Base-by-base conservation (phyloP, 176 grass and related monocot species). In the Cenchrus fungigraminus region DNA sequence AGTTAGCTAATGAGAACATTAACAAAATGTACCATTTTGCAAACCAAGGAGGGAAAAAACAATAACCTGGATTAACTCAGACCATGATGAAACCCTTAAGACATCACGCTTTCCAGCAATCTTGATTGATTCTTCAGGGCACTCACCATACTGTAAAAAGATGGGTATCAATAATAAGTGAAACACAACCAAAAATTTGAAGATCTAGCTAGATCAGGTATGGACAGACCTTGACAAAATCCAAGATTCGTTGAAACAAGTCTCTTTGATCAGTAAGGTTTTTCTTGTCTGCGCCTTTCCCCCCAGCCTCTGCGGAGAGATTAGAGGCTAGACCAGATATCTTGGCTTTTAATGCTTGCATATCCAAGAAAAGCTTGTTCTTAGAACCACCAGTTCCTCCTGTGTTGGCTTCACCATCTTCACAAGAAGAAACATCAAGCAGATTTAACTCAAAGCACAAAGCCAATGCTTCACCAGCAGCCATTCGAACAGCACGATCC, bases 281-380 rank as follows among this genome's bases (percentile, higher is more conserved):
- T 65, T 99, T 99, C 84, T 99, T 99, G 77, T 99, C 97, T 79
- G 97, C 82, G 45, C 91, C 97, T 87, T 99, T 99, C 2, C 93
- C 93, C 31, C 97, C 93, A 19, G 97, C 97, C 63, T 99, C 97
- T 34, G 73, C 76, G 68, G 97, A 89, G 46, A 99, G 93, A 63
- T 84, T 88, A 16, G 84, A 85, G 20, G 90, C 92, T 79, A 89
- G 86, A 59, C 74, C 84, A 56, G 86, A 85, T 83, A 99, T 95
- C 79, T 99, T 99, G 45, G 90, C 91, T 89, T 94, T 96, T 86
- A 99, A 83, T 51, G 64, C 87, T 92, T 92, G 93, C 93, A 96
- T 89, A 83, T 98, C 89, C 49, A 92, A 70, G 79, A 92, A 92
- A 58, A 89, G 81, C 88, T 85, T 87, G 54, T 68, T 84, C 84